A percentile compares a stretch with the other conserved stretches of the same genome.
These are phyloP conservation scores for Paramecium sexaurelia DNA, from an alignment of 73 alveolate genomes.

Conservation along the genomic window DNA sequence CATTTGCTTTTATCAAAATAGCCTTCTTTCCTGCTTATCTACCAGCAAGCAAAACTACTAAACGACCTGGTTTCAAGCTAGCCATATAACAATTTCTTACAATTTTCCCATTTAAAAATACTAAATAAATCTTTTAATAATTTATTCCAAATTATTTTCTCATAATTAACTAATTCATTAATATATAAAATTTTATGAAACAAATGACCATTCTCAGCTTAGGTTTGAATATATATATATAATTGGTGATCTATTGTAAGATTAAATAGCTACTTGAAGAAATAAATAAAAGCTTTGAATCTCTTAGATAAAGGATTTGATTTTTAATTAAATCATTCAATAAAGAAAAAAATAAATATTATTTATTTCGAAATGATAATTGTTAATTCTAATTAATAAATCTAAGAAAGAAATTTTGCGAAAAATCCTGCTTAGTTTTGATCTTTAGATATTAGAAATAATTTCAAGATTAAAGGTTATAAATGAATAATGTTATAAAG, in stretches of 20 bases:
- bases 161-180: not conserved
- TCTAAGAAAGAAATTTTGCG: constrained; percentile 32
- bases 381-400: not conserved
- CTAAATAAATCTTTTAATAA: constrained; percentile 48
- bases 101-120: constrained; percentile 66
- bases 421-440: too few relatives aligned
- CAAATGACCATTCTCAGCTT: not conserved
- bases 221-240: not conserved
- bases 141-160: constrained; percentile 8
- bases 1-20: constrained; percentile 83
- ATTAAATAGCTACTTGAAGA: not conserved
- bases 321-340: not conserved
- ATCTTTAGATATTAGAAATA: too few relatives aligned
- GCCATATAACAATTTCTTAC: not conserved
- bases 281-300: not conserved
- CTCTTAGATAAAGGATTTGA: constrained; percentile 18
- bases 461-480: too few relatives aligned
- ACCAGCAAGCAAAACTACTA: constrained; percentile 86
- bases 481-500: too few relatives aligned
- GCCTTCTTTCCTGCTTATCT: constrained; percentile 96
- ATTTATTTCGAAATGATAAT: constrained; percentile 12
- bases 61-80: constrained; percentile 88
- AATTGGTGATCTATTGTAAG: constrained; percentile 12
- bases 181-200: not conserved
- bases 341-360: too few relatives aligned